phyloP scores from a whole-genome alignment of 257 asterid genomes.

The Hygrophila difformis region DNA sequence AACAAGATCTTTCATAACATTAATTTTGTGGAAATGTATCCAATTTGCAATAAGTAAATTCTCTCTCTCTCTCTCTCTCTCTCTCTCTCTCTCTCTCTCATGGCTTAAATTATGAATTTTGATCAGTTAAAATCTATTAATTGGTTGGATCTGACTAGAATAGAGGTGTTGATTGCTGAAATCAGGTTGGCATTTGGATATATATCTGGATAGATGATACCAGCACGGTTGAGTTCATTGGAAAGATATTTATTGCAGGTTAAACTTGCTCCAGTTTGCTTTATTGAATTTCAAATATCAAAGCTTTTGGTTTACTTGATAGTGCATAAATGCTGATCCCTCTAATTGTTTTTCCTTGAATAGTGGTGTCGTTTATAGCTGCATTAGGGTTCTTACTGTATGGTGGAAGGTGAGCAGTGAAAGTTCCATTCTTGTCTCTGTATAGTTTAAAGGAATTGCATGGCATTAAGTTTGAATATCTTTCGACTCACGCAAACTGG shows the following conservation, averaged over 20 bases:
- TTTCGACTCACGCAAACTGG: neutral
- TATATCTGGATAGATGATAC: constrained; percentile 75
- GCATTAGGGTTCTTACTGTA: constrained; percentile 88
- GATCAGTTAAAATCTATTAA: neutral
- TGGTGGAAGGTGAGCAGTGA: constrained; percentile 76
- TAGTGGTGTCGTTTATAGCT: constrained; percentile 83
- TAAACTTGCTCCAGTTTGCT: constrained; percentile 16
- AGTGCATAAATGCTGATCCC: constrained; percentile 14
- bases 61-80: too few relatives aligned
- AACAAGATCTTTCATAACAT: too few relatives aligned
- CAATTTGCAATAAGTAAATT: too few relatives aligned
- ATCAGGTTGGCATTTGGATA: constrained; percentile 71
- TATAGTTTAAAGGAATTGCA: too few relatives aligned
- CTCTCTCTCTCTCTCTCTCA: too few relatives aligned
- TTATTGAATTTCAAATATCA: neutral
- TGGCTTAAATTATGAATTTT: neutral
- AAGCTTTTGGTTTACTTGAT: constrained; percentile 3
- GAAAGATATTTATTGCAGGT: constrained; percentile 91
- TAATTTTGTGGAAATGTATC: too few relatives aligned
- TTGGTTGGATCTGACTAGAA: constrained; percentile 16
- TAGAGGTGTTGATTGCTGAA: constrained; percentile 16
- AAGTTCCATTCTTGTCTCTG: constrained; percentile 1
- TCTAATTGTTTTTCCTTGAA: constrained; percentile 32
- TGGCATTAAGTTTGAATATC: constrained; percentile 3
- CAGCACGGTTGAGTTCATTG: constrained; percentile 50